Evolutionary conservation across 192 early-diverging fungal genomes (phyloP).

Genomic region (Coemansia reversa): DNA sequence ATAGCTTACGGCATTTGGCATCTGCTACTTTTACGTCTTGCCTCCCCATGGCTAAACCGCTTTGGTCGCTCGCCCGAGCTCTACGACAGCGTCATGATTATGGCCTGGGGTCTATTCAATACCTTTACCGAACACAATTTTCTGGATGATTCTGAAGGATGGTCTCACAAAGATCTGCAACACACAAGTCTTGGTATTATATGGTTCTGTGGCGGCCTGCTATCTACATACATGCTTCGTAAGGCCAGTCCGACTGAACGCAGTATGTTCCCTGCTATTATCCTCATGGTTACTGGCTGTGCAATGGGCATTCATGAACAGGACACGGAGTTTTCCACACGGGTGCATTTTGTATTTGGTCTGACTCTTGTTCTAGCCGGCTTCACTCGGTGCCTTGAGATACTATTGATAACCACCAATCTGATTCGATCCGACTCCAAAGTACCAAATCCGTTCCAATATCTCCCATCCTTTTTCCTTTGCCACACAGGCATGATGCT

Average conservation of each 20-base stretch:
- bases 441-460: slow-evolving; percentile 52
- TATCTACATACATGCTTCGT: slow-evolving; percentile 57
- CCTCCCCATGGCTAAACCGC: slow-evolving; percentile 57
- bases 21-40: slow-evolving; percentile 58
- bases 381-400: slow-evolving; percentile 59
- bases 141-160: slow-evolving; percentile 48
- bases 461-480: slow-evolving; percentile 54
- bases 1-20: slow-evolving; percentile 64
- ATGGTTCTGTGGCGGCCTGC: slow-evolving; percentile 65
- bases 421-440: slow-evolving; percentile 23
- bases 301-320: slow-evolving; percentile 65
- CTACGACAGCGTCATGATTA: slow-evolving; percentile 67
- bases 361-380: slow-evolving; percentile 60
- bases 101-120: slow-evolving; percentile 67
- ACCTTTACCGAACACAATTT: slow-evolving; percentile 72
- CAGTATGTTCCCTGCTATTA: slow-evolving; percentile 61
- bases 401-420: slow-evolving; percentile 46
- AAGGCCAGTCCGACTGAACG: slow-evolving; percentile 47
- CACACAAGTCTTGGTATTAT: slow-evolving; percentile 68
- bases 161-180: slow-evolving; percentile 68
- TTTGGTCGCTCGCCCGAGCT: slow-evolving; percentile 65
- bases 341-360: slow-evolving; percentile 67
- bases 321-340: slow-evolving; percentile 57
- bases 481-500: slow-evolving; percentile 62
- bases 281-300: slow-evolving; percentile 65